phyloP scores from a whole-genome alignment of 148 eudicot species.

The Salicornia ramosissima region DNA sequence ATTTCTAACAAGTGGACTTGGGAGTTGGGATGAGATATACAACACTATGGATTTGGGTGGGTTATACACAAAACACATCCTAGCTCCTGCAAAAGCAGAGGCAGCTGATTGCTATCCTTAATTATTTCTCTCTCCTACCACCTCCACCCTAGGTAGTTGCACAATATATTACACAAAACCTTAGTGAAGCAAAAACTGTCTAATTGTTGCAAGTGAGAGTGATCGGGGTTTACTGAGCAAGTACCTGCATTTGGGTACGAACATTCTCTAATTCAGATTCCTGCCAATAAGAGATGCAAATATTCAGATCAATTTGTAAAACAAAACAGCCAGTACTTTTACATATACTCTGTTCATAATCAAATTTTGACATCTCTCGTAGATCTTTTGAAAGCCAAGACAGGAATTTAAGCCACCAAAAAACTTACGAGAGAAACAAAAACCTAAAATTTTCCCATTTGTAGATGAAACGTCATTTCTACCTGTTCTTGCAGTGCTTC shows the following conservation, averaged over 20 bases:
- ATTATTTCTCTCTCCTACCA: too few species aligned
- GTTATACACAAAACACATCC: too few species aligned
- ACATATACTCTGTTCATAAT: not conserved
- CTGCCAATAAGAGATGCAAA: slow-evolving; percentile 35
- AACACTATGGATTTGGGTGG: not conserved
- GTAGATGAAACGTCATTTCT: too few species aligned
- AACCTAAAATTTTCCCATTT: not conserved
- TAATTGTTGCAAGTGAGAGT: not conserved
- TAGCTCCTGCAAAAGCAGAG: too few species aligned
- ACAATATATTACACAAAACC: not conserved
- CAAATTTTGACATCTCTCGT: not conserved
- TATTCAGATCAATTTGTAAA: slow-evolving; percentile 9
- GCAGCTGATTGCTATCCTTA: too few species aligned
- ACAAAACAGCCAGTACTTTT: not conserved
- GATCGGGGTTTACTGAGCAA: slow-evolving; percentile 12
- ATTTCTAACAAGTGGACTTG: not conserved
- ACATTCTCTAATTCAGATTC: slow-evolving; percentile 89
- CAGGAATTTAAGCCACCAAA: not conserved
- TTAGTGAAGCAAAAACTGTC: slow-evolving; percentile 7
- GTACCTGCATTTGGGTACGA: slow-evolving; percentile 88
- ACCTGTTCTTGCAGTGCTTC: slow-evolving; percentile 91
- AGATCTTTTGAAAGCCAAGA: not conserved
- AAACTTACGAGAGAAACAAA: not conserved
- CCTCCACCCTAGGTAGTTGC: not conserved
- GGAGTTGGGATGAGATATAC: not conserved